Evolutionary conservation across 768 basidiomycete genomes (phyloP).

Genomic region (Suillus fuscotomentosus): DNA sequence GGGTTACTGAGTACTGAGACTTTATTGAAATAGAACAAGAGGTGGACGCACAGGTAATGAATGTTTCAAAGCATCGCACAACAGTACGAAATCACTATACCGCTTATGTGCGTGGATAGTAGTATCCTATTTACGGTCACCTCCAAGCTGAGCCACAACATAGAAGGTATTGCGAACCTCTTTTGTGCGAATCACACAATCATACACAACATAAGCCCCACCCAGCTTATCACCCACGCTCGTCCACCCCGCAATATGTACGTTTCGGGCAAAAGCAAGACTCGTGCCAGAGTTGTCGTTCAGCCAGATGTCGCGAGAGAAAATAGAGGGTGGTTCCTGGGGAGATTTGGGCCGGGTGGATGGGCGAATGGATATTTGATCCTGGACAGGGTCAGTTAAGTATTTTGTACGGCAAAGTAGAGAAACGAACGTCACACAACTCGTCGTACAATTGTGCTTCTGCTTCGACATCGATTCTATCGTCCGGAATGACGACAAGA

Average conservation of each 20-base stretch:
- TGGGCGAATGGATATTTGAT: slow-evolving; percentile 11
- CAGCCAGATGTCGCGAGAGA: slow-evolving; percentile 70
- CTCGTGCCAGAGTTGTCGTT: slow-evolving; percentile 57
- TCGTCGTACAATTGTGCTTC: slow-evolving; percentile 68
- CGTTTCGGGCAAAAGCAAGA: slow-evolving; percentile 59
- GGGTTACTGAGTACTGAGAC: not conserved
- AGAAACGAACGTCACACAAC: slow-evolving; percentile 43
- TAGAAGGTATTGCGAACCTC: slow-evolving; percentile 35
- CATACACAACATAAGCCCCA: slow-evolving; percentile 72
- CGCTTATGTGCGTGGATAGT: slow-evolving; percentile 65
- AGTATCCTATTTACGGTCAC: slow-evolving; percentile 42
- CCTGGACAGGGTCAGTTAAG: slow-evolving; percentile 8
- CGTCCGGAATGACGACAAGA: slow-evolving; percentile 53
- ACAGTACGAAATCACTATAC: slow-evolving; percentile 62
- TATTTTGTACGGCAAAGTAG: not conserved
- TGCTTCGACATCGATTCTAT: slow-evolving; percentile 61
- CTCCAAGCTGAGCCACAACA: not conserved
- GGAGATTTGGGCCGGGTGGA: slow-evolving; percentile 23
- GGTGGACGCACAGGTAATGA: slow-evolving; percentile 49
- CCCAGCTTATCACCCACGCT: slow-evolving; percentile 64
- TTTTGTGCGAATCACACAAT: slow-evolving; percentile 66
- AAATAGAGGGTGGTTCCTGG: slow-evolving; percentile 48
- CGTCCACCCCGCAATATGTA: slow-evolving; percentile 68
- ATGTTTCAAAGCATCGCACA: slow-evolving; percentile 45
- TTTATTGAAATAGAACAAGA: not conserved